A percentile compares a stretch with the other conserved stretches of the same genome.
Evolutionary conservation across 2,329 filamentous ascomycete genomes (phyloP).

Genomic region (Trichoderma atroviride): DNA sequence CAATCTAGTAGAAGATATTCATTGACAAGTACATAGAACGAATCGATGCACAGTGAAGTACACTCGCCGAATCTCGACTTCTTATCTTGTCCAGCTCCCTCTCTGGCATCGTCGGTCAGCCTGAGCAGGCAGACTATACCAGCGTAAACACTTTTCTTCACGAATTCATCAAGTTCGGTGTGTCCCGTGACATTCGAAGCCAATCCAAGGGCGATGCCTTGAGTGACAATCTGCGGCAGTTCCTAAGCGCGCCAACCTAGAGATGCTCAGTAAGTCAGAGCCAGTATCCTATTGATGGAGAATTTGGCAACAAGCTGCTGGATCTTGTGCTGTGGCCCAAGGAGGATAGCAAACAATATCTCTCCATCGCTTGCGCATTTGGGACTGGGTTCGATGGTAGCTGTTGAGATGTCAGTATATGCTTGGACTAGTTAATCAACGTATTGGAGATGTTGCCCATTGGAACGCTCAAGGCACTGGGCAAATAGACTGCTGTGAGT

Average conservation of each 20-base stretch:
- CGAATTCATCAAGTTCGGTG: conserved; percentile 37
- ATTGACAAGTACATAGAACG: conserved; percentile 31
- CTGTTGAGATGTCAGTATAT: too few species aligned
- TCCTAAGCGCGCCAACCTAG: not conserved
- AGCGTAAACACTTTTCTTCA: conserved; percentile 40
- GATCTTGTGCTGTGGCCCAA: too few species aligned
- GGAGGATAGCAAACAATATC: not conserved
- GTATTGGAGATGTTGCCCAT: too few species aligned
- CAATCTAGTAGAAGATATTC: conserved; percentile 29
- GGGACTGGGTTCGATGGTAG: too few species aligned
- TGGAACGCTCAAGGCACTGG: too few species aligned
- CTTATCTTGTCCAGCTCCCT: conserved; percentile 35
- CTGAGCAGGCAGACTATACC: conserved; percentile 40
- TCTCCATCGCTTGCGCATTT: too few species aligned
- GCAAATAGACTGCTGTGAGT: too few species aligned
- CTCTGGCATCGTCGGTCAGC: conserved; percentile 37
- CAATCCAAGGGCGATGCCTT: not conserved
- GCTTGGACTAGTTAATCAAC: too few species aligned
- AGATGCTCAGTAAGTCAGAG: not conserved
- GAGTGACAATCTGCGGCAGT: not conserved
- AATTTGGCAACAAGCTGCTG: not conserved
- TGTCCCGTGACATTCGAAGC: not conserved
- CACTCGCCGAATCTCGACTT: conserved; percentile 37
- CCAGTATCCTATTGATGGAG: not conserved
- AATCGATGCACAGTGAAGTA: conserved; percentile 32